phyloP scores from a whole-genome alignment of 345 rosid genomes.

The Mercurialis annua region DNA sequence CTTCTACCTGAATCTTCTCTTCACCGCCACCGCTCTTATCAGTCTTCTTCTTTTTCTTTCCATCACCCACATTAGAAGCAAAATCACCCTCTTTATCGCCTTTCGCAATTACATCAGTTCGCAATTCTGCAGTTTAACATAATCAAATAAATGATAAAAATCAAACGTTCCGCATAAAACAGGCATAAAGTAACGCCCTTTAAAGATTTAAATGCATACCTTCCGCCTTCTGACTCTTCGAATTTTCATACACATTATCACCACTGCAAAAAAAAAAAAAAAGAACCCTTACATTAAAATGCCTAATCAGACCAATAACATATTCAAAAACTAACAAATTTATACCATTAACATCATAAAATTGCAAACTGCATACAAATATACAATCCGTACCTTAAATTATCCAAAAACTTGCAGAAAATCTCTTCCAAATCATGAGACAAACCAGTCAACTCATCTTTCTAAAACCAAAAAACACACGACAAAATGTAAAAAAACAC shows the following conservation, averaged over 20 bases:
- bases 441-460: conserved; percentile 34
- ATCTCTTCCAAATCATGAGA: conserved; percentile 58
- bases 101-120: conserved; percentile 9
- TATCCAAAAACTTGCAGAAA: conserved; percentile 44
- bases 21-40: conserved; percentile 23
- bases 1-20: conserved; percentile 1
- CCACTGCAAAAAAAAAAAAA: conserved; percentile 21
- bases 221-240: conserved; percentile 18
- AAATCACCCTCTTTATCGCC: conserved; percentile 8
- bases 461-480: conserved; percentile 39
- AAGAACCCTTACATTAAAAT: neutral
- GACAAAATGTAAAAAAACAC: neutral
- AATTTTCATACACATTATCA: conserved; percentile 15
- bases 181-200: neutral
- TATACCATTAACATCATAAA: neutral
- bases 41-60: conserved; percentile 25
- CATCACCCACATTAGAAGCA: conserved; percentile 5
- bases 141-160: neutral
- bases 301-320: neutral
- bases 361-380: neutral
- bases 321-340: neutral
- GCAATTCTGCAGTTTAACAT: conserved; percentile 20
- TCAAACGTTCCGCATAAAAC: neutral
- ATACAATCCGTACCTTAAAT: conserved; percentile 34
- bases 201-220: conserved; percentile 26